Base-by-base conservation (phyloP, 768 basidiomycete genomes). In the Suillus decipiens region DNA sequence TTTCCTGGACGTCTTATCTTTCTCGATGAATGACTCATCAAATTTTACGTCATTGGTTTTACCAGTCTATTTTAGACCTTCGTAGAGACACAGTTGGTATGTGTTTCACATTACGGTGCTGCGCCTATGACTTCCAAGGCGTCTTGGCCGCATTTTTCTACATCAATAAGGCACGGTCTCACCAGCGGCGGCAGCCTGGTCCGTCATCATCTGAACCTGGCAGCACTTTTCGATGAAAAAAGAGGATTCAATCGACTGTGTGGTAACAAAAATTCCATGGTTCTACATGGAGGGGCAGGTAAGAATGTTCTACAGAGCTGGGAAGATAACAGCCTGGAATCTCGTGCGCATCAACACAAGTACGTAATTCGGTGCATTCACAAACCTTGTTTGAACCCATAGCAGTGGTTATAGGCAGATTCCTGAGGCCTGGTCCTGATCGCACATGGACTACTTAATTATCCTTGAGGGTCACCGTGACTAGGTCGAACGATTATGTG, bases 201-300 rank as follows among this genome's bases (percentile, higher is more conserved):
- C 70, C 17, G 72, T 70, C 22, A 73, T 60, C 6, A 76, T 68
- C 59, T 74, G 72, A 10, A 75, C 72, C 24, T 71, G 69, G 62
- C 75, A 76, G 17, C 67, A 68, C 33, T 72, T 71, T 63, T 77
- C 76, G 36, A 67, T 66, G 66, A 69, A 74, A 62, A 65, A 71
- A 63, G 61, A 59, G 1, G 70, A 66, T 53, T 74, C 73, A 34
- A 72, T 69, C 15, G 67, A 66, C 55, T 64, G 41, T 37, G 67
- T 67, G 1, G 69, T 67, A 50, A 72, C 69, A 12, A 74, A 66
- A 24, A 71, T 59, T 0, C 73, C 73, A 57, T 74, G 73, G 62
- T 74, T 74, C 68, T 74, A 39, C 10, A 15, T 11, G 19, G 17
- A 60, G 5, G 10, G 47, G 17, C 14, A 59, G 12, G 7, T 33